Conservation (phyloP, 495 filamentous ascomycete species). For the Xylaria curta region DNA sequence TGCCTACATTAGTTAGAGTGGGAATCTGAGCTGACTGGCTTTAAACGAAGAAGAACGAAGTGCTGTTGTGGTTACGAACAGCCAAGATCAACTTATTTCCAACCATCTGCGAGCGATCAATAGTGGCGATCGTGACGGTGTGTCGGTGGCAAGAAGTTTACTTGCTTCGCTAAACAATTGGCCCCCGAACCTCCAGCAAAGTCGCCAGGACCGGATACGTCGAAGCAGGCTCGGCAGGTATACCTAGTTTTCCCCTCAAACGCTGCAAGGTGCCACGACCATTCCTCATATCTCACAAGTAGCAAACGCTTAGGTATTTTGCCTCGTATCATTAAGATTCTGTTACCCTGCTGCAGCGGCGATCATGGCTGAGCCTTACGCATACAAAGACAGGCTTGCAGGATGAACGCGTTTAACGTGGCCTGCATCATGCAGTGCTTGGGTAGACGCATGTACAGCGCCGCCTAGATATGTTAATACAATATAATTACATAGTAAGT, state of each 20-base stretch:
- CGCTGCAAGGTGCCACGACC: not conserved
- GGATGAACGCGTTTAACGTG: constrained; percentile 12
- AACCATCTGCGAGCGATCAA: not conserved
- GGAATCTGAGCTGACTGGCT: not conserved
- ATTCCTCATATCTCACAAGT: not conserved
- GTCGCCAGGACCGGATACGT: not conserved
- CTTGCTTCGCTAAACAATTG: not conserved
- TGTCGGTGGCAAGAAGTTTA: not conserved
- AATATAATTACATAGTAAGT: not conserved
- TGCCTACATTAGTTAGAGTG: constrained; percentile 4
- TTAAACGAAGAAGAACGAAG: not conserved
- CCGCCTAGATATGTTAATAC: not conserved
- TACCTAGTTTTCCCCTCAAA: not conserved
- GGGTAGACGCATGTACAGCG: constrained; percentile 10
- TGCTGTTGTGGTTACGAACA: not conserved
- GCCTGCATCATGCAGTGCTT: constrained; percentile 25
- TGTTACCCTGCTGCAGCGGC: constrained; percentile 10
- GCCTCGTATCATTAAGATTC: not conserved
- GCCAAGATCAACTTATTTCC: constrained; percentile 4
- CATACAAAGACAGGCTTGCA: not conserved
- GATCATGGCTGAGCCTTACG: constrained; percentile 6
- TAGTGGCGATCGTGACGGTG: not conserved
- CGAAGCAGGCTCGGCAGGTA: no score
- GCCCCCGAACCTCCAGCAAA: not conserved
- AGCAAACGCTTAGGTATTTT: not conserved